phyloP scores from a whole-genome alignment of 2,329 filamentous ascomycete species.

The Fusarium agapanthi region DNA sequence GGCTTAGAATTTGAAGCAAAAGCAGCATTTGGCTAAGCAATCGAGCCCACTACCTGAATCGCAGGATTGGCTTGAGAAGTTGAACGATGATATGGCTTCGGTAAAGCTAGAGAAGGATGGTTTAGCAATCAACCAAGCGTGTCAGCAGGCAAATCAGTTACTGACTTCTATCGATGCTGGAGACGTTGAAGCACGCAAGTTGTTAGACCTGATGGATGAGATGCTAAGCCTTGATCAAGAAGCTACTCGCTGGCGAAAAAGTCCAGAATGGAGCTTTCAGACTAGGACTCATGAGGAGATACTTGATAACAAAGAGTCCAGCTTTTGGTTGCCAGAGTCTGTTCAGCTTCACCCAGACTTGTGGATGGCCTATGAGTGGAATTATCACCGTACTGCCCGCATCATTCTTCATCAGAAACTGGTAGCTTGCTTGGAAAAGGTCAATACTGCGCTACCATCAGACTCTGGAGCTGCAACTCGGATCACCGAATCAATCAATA shows the following conservation, averaged over 20 bases:
- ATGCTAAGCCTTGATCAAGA: constrained; percentile 45
- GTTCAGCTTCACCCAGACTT: constrained; percentile 50
- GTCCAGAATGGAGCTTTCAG: constrained; percentile 47
- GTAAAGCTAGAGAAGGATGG: constrained; percentile 32
- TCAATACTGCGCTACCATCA: background rate
- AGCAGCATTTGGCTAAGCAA: constrained; percentile 48
- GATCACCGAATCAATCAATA: background rate
- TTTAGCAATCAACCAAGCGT: constrained; percentile 32
- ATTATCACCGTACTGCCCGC: constrained; percentile 50
- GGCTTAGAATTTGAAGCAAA: constrained; percentile 40
- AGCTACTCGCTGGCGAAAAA: constrained; percentile 44
- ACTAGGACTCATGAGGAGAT: constrained; percentile 35
- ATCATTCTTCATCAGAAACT: constrained; percentile 50
- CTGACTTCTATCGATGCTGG: constrained; percentile 24
- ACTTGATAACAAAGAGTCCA: background rate
- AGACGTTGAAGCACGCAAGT: background rate
- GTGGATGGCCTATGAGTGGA: constrained; percentile 54
- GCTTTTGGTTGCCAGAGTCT: constrained; percentile 29
- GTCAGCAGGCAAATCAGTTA: constrained; percentile 44
- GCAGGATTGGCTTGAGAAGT: constrained; percentile 41
- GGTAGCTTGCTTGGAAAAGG: constrained; percentile 41
- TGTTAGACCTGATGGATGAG: constrained; percentile 43
- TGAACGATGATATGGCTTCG: constrained; percentile 40
- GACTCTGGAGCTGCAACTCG: background rate
- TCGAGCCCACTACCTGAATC: constrained; percentile 43